phyloP scores from a whole-genome alignment of 176 grass and related monocot genomes.

The Oryza nivara region DNA sequence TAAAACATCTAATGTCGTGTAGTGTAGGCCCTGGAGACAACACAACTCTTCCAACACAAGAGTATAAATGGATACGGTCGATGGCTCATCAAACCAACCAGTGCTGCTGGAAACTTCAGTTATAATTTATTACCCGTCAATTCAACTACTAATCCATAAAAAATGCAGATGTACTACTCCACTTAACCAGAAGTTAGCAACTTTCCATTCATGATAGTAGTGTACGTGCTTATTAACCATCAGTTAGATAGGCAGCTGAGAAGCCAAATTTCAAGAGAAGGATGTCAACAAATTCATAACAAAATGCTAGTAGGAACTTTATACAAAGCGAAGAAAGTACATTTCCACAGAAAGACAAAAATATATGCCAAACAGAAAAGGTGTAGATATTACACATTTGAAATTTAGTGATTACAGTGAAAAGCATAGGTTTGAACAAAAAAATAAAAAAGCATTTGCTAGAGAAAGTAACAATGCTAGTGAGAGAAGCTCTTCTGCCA shows the following conservation, averaged over 20 bases:
- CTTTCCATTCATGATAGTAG: slow-evolving; percentile 23
- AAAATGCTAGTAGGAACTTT: slow-evolving; percentile 22
- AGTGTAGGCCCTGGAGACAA: not conserved
- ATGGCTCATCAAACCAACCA: slow-evolving; percentile 25
- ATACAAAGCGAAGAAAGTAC: slow-evolving; percentile 21
- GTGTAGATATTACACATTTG: slow-evolving; percentile 42
- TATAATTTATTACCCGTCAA: slow-evolving; percentile 25
- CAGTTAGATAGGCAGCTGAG: slow-evolving; percentile 3
- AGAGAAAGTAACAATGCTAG: slow-evolving; percentile 39
- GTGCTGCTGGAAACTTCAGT: slow-evolving; percentile 4
- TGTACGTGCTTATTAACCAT: not conserved
- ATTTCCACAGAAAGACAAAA: slow-evolving; percentile 28
- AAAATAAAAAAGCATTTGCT: slow-evolving; percentile 26
- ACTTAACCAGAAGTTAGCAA: not conserved
- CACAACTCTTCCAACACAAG: not conserved
- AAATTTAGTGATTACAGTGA: slow-evolving; percentile 40
- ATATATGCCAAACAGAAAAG: slow-evolving; percentile 21
- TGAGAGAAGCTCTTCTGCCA: slow-evolving; percentile 12
- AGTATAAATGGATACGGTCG: not conserved
- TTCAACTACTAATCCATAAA: slow-evolving; percentile 16
- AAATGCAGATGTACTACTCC: slow-evolving; percentile 16
- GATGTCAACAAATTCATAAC: slow-evolving; percentile 7
- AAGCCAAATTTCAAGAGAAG: slow-evolving; percentile 18
- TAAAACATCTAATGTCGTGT: not conserved
- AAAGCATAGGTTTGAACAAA: slow-evolving; percentile 35